A percentile compares a stretch with the other conserved stretches of the same genome.
Evolutionary conservation across 345 rosid genomes (phyloP).

Genomic region (Aquilaria yunnanensis): DNA sequence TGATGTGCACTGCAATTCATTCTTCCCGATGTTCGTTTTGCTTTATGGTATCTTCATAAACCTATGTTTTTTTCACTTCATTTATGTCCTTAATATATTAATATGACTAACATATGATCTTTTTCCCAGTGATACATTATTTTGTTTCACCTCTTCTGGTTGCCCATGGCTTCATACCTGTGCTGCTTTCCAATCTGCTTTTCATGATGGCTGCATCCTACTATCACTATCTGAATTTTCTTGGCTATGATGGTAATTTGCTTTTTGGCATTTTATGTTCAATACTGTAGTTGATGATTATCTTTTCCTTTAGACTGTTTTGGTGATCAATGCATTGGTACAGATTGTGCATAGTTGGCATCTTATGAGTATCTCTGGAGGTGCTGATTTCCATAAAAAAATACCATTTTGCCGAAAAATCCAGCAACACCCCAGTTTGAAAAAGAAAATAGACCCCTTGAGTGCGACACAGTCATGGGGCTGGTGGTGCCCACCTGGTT

Average conservation of each 20-base stretch:
- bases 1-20: constrained; percentile 99
- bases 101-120: constrained; percentile 11
- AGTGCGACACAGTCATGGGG: too few relatives aligned
- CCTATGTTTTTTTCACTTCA: background rate
- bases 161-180: constrained; percentile 86
- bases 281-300: background rate
- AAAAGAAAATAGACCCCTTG: too few relatives aligned
- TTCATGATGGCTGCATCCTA: constrained; percentile 91
- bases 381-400: too few relatives aligned
- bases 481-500: too few relatives aligned
- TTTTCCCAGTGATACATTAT: constrained; percentile 78
- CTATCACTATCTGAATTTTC: constrained; percentile 97
- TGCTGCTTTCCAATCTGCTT: constrained; percentile 78
- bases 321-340: background rate
- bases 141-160: constrained; percentile 84
- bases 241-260: constrained; percentile 90
- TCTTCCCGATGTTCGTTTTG: constrained; percentile 95
- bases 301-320: background rate
- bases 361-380: too few relatives aligned
- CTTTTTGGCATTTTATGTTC: background rate
- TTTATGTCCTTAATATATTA: constrained; percentile 3
- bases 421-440: too few relatives aligned
- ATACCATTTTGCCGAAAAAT: too few relatives aligned
- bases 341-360: too few relatives aligned
- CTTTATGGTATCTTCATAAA: constrained; percentile 57